These are phyloP conservation scores for Scleroderma bovista DNA, from an alignment of 768 basidiomycete genomes.

Conservation along the genomic window DNA sequence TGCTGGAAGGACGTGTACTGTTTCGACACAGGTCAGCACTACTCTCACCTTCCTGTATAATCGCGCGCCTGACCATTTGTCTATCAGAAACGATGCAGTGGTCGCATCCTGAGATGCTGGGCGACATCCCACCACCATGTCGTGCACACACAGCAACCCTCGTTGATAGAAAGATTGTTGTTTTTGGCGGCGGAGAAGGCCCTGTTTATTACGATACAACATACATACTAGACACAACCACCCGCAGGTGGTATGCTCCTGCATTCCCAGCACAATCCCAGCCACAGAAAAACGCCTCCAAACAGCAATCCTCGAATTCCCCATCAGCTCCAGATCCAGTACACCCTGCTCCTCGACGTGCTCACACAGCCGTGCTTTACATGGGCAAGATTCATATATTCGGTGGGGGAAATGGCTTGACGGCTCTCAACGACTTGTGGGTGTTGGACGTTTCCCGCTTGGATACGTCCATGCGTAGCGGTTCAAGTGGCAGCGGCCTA, in stretches of 20 bases:
- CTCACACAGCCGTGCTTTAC: conserved; percentile 81
- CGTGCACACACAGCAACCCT: conserved; percentile 86
- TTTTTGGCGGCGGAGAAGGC: conserved; percentile 87
- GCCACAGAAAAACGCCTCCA: not conserved
- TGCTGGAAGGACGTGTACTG: conserved; percentile 74
- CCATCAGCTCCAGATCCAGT: conserved; percentile 8
- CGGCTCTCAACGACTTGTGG: conserved; percentile 91
- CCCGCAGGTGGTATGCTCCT: conserved; percentile 60
- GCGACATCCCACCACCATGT: conserved; percentile 77
- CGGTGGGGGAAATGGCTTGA: conserved; percentile 89
- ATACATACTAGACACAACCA: conserved; percentile 76
- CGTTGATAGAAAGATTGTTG: conserved; percentile 71
- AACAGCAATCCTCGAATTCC: conserved; percentile 2
- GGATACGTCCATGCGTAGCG: conserved; percentile 18
- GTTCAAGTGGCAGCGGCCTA: conserved; percentile 26
- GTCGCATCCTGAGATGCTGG: conserved; percentile 70
- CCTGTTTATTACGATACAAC: conserved; percentile 77
- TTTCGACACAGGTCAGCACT: conserved; percentile 71
- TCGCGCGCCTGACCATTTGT: not conserved
- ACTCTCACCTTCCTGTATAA: not conserved
- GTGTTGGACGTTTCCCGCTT: conserved; percentile 61
- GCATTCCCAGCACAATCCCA: conserved; percentile 18
- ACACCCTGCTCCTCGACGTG: conserved; percentile 67
- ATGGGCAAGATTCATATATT: conserved; percentile 75
- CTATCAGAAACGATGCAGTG: conserved; percentile 81